Conservation (phyloP, 306 rosid genomes). For the Luffa aegyptiaca region DNA sequence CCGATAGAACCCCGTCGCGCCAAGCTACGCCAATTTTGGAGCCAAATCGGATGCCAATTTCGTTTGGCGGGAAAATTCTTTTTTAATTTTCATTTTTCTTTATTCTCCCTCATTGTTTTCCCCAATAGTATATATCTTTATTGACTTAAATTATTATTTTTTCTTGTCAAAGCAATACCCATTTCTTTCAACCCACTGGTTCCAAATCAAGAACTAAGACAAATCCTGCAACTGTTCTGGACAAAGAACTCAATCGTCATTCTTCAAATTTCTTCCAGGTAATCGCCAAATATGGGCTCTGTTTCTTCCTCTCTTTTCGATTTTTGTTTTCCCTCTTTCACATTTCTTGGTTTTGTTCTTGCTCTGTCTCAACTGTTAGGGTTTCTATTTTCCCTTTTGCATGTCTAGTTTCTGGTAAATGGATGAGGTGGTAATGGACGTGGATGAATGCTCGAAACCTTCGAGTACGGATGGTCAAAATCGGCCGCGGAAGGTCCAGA, state of each 20-base stretch:
- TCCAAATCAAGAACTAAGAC: not conserved
- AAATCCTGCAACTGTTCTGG: not conserved
- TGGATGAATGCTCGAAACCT: constrained; percentile 15
- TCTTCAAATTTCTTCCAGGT: not conserved
- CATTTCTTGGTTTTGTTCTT: not conserved
- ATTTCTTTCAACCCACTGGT: not conserved
- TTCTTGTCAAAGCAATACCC: not conserved
- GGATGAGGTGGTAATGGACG: constrained; percentile 19
- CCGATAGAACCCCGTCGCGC: not conserved
- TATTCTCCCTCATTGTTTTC: not conserved
- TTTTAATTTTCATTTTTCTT: not conserved
- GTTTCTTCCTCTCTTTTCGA: not conserved
- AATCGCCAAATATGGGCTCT: not conserved
- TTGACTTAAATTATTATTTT: constrained; percentile 1
- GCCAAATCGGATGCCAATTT: constrained; percentile 2
- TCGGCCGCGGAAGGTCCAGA: constrained; percentile 32
- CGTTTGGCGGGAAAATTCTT: not conserved
- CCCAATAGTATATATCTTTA: not conserved
- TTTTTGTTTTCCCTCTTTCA: not conserved
- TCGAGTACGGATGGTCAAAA: constrained; percentile 14
- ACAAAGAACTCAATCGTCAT: not conserved
- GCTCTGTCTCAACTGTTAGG: not conserved
- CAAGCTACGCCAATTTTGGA: not conserved
- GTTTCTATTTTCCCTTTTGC: not conserved
- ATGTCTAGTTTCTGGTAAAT: constrained; percentile 16